Percentiles rank a stretch among this genome's conserved stretches.
These are phyloP conservation scores for Parachaetomium inaequale DNA, from an alignment of 495 filamentous ascomycete species.

Conservation along the genomic window DNA sequence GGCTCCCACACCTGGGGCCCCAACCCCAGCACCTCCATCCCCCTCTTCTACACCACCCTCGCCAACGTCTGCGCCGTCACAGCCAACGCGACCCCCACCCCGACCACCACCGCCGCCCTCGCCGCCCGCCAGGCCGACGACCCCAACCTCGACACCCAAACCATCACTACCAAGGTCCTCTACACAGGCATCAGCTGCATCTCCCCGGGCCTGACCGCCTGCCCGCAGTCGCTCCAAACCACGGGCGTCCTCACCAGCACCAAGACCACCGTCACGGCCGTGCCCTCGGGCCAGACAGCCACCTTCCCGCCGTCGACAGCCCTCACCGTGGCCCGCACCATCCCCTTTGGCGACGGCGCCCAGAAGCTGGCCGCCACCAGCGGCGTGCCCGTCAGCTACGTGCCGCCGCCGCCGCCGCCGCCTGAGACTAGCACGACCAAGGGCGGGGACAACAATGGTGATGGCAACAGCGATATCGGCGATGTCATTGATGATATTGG, in stretches of 20 bases:
- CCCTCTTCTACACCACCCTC: slow-evolving; percentile 53
- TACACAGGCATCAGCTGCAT: slow-evolving; percentile 41
- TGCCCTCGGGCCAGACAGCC: slow-evolving; percentile 36
- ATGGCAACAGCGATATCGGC: not conserved
- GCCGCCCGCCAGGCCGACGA: slow-evolving; percentile 15
- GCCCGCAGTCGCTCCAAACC: slow-evolving; percentile 45
- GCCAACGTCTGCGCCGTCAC: slow-evolving; percentile 43
- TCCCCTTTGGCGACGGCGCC: slow-evolving; percentile 2
- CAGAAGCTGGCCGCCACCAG: not conserved
- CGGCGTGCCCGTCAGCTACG: slow-evolving; percentile 7
- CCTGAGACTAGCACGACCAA: not conserved
- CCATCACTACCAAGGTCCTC: slow-evolving; percentile 31
- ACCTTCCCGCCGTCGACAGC: slow-evolving; percentile 37
- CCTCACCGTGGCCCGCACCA: not conserved
- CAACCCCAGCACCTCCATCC: slow-evolving; percentile 40
- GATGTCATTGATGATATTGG: not conserved
- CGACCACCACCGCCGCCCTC: slow-evolving; percentile 26
- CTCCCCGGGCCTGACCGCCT: slow-evolving; percentile 42
- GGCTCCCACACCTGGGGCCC: slow-evolving; percentile 49
- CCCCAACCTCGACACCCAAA: slow-evolving; percentile 34
- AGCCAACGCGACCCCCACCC: slow-evolving; percentile 10
- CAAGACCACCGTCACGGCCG: slow-evolving; percentile 35
- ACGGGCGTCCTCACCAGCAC: slow-evolving; percentile 35
- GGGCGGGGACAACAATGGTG: not conserved
- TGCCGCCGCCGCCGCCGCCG: slow-evolving; percentile 12